Evolutionary conservation across 805 yeast species (phyloP), one percentile per base, ranked within the genome.

Genomic region (Yarrowia sp.): DNA sequence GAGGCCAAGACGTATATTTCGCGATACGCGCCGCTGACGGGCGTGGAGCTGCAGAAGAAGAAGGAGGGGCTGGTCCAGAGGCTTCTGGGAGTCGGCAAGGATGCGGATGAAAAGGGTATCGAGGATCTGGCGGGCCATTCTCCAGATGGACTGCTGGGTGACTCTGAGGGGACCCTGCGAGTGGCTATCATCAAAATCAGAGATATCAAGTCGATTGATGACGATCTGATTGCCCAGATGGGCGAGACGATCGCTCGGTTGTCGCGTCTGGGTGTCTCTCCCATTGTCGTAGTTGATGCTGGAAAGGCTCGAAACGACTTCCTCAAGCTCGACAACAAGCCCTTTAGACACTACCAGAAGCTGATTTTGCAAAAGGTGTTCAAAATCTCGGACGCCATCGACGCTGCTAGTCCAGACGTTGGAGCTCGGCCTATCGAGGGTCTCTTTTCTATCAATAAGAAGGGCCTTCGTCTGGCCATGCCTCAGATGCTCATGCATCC

Each of bases 1-100:
- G 98, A 94, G 74, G 97, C 97, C 6, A 84, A 86, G 70, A 89
- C 88, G 71, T 94, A 93, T 74, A 78, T 94, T 56, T 80, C 85
- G 42, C 90, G 88, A 74, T 94, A 93, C 74, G 78, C 68, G 56
- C 43, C 71, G 69, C 13, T 63, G 46, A 70, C 58, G 20, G 68
- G 68, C 15, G 42, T 34, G 40, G 73, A 70, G 50, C 70, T 58
- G 13, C 82, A 77, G 67, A 70, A 69, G 72, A 78, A 36, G 76
- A 79, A 68, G 72, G 79, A 39, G 73, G 78, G 64, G 70, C 82
- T 66, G 79, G 75, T 71, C 67, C 80, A 73, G 52, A 44, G 46
- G 72, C 73, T 69, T 70, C 75, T 42, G 73, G 76, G 68, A 76
- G 72, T 70, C 70, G 66, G 66, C 39, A 61, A 47, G 44, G 44